Evolutionary conservation across 768 basidiomycete species (phyloP).

Genomic region (Podaxis sp.): DNA sequence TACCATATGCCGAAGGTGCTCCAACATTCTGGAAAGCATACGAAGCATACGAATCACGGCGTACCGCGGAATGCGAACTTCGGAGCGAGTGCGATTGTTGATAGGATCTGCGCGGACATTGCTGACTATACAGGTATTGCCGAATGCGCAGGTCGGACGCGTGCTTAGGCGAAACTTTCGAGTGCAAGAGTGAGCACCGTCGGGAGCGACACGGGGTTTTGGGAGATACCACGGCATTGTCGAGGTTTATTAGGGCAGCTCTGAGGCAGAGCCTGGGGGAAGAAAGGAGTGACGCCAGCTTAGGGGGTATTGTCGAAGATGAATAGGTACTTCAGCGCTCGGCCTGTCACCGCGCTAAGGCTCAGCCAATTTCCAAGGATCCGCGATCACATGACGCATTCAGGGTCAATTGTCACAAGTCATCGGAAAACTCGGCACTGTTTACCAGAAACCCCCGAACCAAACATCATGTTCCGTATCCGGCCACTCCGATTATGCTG

Average conservation of each 20-base stretch:
- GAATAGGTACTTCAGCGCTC: background rate
- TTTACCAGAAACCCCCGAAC: background rate
- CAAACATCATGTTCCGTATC: background rate
- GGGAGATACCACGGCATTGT: background rate
- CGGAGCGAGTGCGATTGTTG: background rate
- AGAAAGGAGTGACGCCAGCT: constrained; percentile 10
- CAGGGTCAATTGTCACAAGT: too few relatives aligned
- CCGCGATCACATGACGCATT: background rate
- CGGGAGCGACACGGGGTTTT: background rate
- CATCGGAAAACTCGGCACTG: too few relatives aligned
- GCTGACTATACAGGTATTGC: constrained; percentile 12
- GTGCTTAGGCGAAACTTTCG: background rate
- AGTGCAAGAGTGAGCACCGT: background rate
- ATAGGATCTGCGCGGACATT: background rate
- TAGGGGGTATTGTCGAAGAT: background rate
- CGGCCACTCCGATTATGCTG: background rate
- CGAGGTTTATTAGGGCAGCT: constrained; percentile 11
- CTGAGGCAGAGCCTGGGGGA: constrained; percentile 8
- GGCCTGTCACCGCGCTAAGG: too few relatives aligned
- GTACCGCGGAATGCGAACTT: background rate
- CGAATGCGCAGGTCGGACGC: constrained; percentile 3
- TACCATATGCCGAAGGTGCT: background rate
- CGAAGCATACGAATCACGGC: background rate
- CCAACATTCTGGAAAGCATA: background rate
- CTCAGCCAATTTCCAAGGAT: background rate